Conservation (phyloP, 306 rosid genomes). For the Cyclanthera cordifolia region DNA sequence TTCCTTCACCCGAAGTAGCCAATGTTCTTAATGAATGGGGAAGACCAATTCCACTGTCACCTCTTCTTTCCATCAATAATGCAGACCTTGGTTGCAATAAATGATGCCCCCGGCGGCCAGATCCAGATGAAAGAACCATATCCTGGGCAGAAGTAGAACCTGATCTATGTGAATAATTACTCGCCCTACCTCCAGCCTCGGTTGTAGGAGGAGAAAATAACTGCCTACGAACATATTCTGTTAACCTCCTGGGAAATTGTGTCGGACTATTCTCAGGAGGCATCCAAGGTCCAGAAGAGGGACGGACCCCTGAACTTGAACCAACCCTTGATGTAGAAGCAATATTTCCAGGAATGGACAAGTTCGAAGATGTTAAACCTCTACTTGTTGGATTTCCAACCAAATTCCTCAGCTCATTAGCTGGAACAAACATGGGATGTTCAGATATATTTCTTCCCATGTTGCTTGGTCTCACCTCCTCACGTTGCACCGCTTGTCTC, state of each 20-base stretch:
- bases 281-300: conserved; percentile 52
- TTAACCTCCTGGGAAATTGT: conserved; percentile 60
- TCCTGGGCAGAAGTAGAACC: conserved; percentile 49
- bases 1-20: conserved; percentile 64
- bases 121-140: conserved; percentile 38
- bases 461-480: conserved; percentile 35
- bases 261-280: conserved; percentile 55
- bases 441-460: conserved; percentile 49
- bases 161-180: conserved; percentile 38
- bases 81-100: conserved; percentile 45
- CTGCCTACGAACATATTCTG: conserved; percentile 68
- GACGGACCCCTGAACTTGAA: conserved; percentile 41
- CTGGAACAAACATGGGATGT: conserved; percentile 53
- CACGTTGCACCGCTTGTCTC: conserved; percentile 37
- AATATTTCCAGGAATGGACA: conserved; percentile 51
- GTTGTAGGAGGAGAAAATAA: conserved; percentile 48
- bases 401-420: conserved; percentile 47
- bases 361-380: conserved; percentile 29
- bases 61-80: conserved; percentile 66
- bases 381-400: conserved; percentile 42
- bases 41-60: conserved; percentile 50
- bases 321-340: conserved; percentile 47
- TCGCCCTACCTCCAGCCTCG: conserved; percentile 51
- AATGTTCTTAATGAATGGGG: conserved; percentile 61
- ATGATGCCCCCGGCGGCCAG: conserved; percentile 32